Conservation (phyloP, 2,329 filamentous ascomycete genomes). For the Akanthomyces muscarius region DNA sequence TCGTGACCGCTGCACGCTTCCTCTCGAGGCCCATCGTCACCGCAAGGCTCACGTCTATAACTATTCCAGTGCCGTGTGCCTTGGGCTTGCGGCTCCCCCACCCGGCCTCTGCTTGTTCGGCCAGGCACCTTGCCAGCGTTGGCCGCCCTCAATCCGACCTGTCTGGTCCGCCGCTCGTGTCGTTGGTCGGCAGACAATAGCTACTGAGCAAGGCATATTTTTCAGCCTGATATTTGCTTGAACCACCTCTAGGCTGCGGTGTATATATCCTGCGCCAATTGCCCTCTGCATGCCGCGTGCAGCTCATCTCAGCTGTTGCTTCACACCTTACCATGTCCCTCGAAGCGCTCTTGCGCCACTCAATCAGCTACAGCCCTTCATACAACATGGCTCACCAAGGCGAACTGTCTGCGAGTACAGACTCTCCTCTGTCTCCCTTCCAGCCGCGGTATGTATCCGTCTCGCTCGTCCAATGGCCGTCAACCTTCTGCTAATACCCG, state of each 20-base stretch:
- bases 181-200: background rate
- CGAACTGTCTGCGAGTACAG: slow-evolving; percentile 6
- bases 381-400: slow-evolving; percentile 8
- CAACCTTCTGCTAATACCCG: background rate
- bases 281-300: background rate
- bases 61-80: background rate
- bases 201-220: background rate
- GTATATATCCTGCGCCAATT: slow-evolving; percentile 11
- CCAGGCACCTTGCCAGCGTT: slow-evolving; percentile 8
- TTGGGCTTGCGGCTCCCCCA: slow-evolving; percentile 5
- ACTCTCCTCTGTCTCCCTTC: slow-evolving; percentile 39
- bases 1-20: background rate
- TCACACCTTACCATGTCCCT: background rate
- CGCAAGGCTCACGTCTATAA: background rate
- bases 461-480: background rate
- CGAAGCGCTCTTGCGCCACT: slow-evolving; percentile 1
- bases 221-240: no score
- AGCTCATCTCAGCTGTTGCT: background rate
- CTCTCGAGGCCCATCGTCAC: background rate
- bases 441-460: slow-evolving; percentile 46
- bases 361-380: background rate
- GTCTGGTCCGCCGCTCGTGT: background rate
- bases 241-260: background rate
- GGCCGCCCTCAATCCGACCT: background rate
- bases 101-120: slow-evolving; percentile 1